Conservation (phyloP, 2,329 filamentous ascomycete species). For the Pyricularia sp. region DNA sequence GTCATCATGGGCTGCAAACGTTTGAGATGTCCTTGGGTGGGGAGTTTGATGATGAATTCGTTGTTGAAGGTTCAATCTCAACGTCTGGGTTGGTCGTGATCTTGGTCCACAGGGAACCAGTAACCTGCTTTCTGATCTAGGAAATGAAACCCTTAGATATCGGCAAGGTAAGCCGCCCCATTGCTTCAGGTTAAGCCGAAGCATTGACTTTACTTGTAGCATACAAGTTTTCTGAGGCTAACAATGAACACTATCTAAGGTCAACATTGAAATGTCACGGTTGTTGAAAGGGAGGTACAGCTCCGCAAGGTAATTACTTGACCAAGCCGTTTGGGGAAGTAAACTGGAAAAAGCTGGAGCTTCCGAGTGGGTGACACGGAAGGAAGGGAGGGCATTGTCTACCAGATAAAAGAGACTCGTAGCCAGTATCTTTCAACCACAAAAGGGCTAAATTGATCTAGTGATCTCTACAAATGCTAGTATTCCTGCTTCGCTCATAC, state of each 20-base stretch:
- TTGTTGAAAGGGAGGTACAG: not conserved
- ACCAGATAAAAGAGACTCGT: not conserved
- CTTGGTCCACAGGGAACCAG: not conserved
- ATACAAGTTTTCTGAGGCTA: not conserved
- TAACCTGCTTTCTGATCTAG: not conserved
- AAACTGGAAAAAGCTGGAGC: not conserved
- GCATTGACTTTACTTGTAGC: not conserved
- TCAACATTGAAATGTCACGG: not conserved
- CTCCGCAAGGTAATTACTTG: no score
- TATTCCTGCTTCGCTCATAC: not conserved
- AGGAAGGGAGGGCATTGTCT: not conserved
- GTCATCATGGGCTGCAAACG: slow-evolving; percentile 19
- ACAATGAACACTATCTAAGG: not conserved
- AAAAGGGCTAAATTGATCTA: not conserved
- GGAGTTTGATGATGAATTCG: not conserved
- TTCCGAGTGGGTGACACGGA: not conserved
- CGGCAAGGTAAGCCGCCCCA: not conserved
- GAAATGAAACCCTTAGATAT: not conserved
- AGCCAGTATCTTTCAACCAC: not conserved
- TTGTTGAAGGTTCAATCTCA: not conserved
- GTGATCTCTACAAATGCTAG: not conserved
- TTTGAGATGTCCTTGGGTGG: not conserved
- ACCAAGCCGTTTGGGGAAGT: no score
- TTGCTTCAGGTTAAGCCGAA: not conserved
- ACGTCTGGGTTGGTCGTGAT: not conserved